Percentiles rank a stretch among this genome's conserved stretches.
Conservation (phyloP, 345 rosid genomes). For the Gossypium stocksii region DNA sequence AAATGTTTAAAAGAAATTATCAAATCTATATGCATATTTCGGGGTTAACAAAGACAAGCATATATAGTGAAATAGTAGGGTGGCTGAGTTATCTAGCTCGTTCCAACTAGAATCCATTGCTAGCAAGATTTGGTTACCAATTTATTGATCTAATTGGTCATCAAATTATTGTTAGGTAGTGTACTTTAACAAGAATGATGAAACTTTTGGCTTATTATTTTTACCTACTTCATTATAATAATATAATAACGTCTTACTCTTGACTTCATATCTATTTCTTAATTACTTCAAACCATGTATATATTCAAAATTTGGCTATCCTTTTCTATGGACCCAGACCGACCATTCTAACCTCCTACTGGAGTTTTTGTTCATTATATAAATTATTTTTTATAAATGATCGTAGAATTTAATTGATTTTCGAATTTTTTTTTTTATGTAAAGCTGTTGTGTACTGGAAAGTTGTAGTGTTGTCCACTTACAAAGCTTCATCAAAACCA, state of each 20-base stretch:
- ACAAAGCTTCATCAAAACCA: background rate
- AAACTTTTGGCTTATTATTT: slow-evolving; percentile 18
- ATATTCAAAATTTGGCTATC: background rate
- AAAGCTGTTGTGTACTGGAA: background rate
- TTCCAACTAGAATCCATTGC: background rate
- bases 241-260: background rate
- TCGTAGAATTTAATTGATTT: background rate
- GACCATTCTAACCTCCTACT: background rate
- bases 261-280: background rate
- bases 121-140: slow-evolving; percentile 2
- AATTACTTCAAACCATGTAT: background rate
- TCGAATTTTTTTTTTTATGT: background rate
- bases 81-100: background rate
- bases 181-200: slow-evolving; percentile 1
- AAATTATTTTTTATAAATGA: too few relatives aligned
- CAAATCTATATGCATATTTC: too few relatives aligned
- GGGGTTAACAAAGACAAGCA: too few relatives aligned
- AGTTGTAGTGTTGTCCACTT: background rate
- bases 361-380: background rate
- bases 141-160: background rate
- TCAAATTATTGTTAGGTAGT: background rate
- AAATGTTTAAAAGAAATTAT: too few relatives aligned
- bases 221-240: slow-evolving; percentile 29
- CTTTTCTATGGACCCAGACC: background rate
- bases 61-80: background rate